Evolutionary conservation across 768 basidiomycete species (phyloP).

Genomic region (Russula dissimulans): DNA sequence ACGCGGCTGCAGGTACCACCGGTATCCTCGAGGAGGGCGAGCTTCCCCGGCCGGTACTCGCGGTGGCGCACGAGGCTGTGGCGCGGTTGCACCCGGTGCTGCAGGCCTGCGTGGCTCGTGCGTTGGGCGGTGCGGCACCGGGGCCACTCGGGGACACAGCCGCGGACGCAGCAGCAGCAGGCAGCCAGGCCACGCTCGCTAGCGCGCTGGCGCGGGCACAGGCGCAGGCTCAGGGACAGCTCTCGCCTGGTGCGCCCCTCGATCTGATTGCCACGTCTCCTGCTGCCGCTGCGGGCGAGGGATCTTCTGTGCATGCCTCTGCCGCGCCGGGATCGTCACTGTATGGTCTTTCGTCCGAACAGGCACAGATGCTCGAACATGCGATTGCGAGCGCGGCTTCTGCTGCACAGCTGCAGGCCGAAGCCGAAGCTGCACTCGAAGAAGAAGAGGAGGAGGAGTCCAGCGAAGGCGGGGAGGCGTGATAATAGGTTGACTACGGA

Average conservation of each 20-base stretch:
- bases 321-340: conserved; percentile 35
- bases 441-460: conserved; percentile 49
- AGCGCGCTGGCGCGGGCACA: conserved; percentile 68
- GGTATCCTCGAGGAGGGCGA: conserved; percentile 19
- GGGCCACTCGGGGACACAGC: conserved; percentile 12
- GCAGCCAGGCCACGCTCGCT: conserved; percentile 58
- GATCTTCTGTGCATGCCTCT: not conserved
- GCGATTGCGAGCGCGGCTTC: conserved; percentile 68
- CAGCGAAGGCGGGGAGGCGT: conserved; percentile 31
- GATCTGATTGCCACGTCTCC: conserved; percentile 7
- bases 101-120: conserved; percentile 13
- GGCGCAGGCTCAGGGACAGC: conserved; percentile 33
- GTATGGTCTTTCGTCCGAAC: conserved; percentile 67
- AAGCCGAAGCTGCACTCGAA: conserved; percentile 68
- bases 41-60: conserved; percentile 12
- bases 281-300: conserved; percentile 6
- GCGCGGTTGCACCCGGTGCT: conserved; percentile 14
- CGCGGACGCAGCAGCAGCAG: conserved; percentile 29
- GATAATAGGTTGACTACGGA: not conserved
- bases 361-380: conserved; percentile 56
- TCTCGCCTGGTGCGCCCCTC: conserved; percentile 18
- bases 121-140: not conserved
- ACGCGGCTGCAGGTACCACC: conserved; percentile 9
- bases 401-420: conserved; percentile 69
- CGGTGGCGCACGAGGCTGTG: conserved; percentile 16